These are phyloP conservation scores for Xylariales sp. DNA, from an alignment of 2,329 filamentous ascomycete genomes.

Conservation along the genomic window DNA sequence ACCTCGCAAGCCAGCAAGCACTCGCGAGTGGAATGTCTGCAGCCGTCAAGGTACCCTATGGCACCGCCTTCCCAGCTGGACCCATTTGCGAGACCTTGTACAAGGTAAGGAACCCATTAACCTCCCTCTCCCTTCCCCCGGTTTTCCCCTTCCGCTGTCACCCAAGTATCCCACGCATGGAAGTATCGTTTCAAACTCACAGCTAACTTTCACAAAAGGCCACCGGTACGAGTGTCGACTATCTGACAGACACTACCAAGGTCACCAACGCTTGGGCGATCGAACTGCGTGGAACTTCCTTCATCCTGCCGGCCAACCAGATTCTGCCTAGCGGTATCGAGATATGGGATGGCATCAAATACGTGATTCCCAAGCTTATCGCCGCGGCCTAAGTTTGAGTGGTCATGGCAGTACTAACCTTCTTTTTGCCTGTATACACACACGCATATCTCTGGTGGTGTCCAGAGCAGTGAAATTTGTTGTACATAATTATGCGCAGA, in stretches of 20 bases:
- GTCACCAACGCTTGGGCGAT: constrained; percentile 24
- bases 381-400: no score
- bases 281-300: constrained; percentile 25
- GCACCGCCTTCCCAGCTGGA: constrained; percentile 30
- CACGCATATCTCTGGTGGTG: no score
- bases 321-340: constrained; percentile 23
- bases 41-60: constrained; percentile 27
- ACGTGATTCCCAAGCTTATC: no score
- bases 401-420: no score
- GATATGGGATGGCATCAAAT: constrained; percentile 23
- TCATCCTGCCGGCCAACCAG: constrained; percentile 21
- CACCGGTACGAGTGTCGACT: constrained; percentile 13
- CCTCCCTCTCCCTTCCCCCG: constrained; percentile 25
- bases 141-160: no score
- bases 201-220: not conserved
- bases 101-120: constrained; percentile 23
- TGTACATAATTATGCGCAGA: no score
- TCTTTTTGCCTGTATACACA: no score
- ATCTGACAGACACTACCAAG: constrained; percentile 21
- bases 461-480: no score
- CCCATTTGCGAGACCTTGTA: constrained; percentile 33
- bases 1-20: constrained; percentile 35
- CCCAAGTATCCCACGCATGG: no score
- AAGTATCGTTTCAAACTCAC: not conserved
- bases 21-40: constrained; percentile 29